Evolutionary conservation across 345 rosid genomes (phyloP).

Genomic region (Linum tenue): DNA sequence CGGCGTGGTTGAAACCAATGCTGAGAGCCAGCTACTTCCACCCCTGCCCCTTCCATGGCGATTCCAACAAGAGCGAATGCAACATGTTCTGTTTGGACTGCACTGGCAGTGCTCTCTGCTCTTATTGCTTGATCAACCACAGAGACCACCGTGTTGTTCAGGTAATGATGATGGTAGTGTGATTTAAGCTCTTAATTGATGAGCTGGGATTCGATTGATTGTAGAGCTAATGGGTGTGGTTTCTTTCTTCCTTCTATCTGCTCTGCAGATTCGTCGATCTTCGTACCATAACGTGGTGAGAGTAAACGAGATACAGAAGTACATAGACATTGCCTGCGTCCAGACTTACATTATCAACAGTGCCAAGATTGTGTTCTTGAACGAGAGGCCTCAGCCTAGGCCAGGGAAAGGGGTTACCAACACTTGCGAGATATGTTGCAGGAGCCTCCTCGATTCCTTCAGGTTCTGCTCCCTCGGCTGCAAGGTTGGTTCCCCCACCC

Average conservation of each 20-base stretch:
- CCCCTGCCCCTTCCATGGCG: constrained; percentile 54
- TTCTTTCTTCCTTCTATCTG: not conserved
- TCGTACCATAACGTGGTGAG: constrained; percentile 93
- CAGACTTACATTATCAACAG: constrained; percentile 92
- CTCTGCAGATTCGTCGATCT: constrained; percentile 71
- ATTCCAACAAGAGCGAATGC: constrained; percentile 70
- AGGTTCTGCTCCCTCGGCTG: constrained; percentile 91
- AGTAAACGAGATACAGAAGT: constrained; percentile 79
- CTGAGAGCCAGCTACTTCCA: constrained; percentile 57
- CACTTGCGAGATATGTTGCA: constrained; percentile 74
- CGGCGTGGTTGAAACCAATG: constrained; percentile 76
- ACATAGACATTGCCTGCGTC: constrained; percentile 68
- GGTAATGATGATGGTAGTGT: constrained; percentile 22
- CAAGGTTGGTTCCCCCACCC: constrained; percentile 35
- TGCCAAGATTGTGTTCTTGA: constrained; percentile 82
- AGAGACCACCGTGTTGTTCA: constrained; percentile 66
- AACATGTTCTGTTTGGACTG: constrained; percentile 86
- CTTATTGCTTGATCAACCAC: constrained; percentile 57
- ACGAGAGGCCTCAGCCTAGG: constrained; percentile 83
- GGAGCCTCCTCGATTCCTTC: constrained; percentile 91
- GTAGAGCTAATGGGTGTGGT: no score
- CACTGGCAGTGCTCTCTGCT: constrained; percentile 51
- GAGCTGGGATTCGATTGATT: not conserved
- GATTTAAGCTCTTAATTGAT: not conserved
- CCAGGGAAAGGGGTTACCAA: constrained; percentile 90